Percentiles rank a stretch among this genome's conserved stretches.
Conservation (phyloP, 2,329 filamentous ascomycete species). For the Cladosporium sphaerospermum region DNA sequence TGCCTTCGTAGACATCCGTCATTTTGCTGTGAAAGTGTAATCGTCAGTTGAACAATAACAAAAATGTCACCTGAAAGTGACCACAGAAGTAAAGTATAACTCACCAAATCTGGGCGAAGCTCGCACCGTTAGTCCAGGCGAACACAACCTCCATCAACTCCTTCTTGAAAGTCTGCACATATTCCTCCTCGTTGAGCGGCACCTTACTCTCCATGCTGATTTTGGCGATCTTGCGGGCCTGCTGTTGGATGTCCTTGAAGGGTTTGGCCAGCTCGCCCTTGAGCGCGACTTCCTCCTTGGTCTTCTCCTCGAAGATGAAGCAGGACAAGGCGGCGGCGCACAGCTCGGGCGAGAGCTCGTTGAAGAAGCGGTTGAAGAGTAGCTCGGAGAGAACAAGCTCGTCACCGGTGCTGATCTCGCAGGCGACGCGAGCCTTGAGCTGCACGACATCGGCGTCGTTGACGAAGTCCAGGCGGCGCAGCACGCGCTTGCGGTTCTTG, state of each 20-base stretch:
- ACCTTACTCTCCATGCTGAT: constrained; percentile 93
- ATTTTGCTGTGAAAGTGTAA: constrained; percentile 65
- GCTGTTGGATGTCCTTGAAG: constrained; percentile 76
- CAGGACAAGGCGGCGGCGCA: constrained; percentile 81
- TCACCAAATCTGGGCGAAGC: constrained; percentile 92
- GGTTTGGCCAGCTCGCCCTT: constrained; percentile 83
- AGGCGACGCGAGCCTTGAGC: constrained; percentile 93
- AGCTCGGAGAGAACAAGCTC: constrained; percentile 89
- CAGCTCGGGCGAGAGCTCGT: constrained; percentile 82
- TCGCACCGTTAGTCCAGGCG: constrained; percentile 81
- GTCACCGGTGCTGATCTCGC: constrained; percentile 95
- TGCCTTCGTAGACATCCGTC: constrained; percentile 97
- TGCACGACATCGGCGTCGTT: constrained; percentile 93
- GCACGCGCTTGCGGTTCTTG: constrained; percentile 89
- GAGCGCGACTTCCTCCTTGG: constrained; percentile 63
- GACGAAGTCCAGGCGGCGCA: constrained; percentile 90
- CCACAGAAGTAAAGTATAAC: constrained; percentile 33
- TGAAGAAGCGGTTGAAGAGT: constrained; percentile 96
- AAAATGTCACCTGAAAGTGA: neutral
- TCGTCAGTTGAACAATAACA: neutral
- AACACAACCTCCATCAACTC: constrained; percentile 96
- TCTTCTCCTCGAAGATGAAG: constrained; percentile 97
- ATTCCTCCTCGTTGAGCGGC: constrained; percentile 90
- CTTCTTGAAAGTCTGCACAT: constrained; percentile 81
- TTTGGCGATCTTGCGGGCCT: constrained; percentile 84